phyloP scores from a whole-genome alignment of 495 filamentous ascomycete species.

The Evansstolkia leycettana region DNA sequence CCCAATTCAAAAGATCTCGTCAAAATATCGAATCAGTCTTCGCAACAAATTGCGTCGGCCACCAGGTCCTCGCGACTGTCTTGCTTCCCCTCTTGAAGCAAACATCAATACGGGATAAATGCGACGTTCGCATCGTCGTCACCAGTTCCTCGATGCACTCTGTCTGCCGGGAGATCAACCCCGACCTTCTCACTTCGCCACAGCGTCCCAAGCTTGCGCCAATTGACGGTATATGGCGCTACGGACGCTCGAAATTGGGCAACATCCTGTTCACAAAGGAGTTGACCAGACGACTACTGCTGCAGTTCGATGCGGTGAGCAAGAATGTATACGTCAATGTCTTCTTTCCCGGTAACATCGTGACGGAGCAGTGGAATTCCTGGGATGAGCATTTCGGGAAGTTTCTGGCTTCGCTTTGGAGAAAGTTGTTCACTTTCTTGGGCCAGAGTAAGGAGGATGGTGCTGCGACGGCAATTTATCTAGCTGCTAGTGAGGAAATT shows the following conservation, averaged over 20 bases:
- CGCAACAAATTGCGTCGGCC: slow-evolving; percentile 28
- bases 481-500: slow-evolving; percentile 14
- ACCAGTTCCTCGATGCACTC: slow-evolving; percentile 19
- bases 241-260: slow-evolving; percentile 29
- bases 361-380: slow-evolving; percentile 20
- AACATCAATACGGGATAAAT: slow-evolving; percentile 5
- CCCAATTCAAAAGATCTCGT: slow-evolving; percentile 12
- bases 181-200: slow-evolving; percentile 15
- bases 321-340: slow-evolving; percentile 21
- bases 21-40: slow-evolving; percentile 23
- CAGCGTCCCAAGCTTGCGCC: slow-evolving; percentile 7
- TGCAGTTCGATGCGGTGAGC: slow-evolving; percentile 5
- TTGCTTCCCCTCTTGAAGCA: slow-evolving; percentile 20
- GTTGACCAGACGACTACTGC: slow-evolving; percentile 13
- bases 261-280: slow-evolving; percentile 30
- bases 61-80: slow-evolving; percentile 20
- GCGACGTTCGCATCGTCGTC: slow-evolving; percentile 18
- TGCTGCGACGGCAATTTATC: slow-evolving; percentile 26
- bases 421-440: slow-evolving; percentile 1
- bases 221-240: slow-evolving; percentile 19
- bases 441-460: slow-evolving; percentile 23
- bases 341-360: slow-evolving; percentile 30
- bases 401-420: slow-evolving; percentile 4
- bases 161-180: slow-evolving; percentile 10
- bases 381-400: slow-evolving; percentile 21